Evolutionary conservation across 495 filamentous ascomycete species (phyloP).

Genomic region (Aspergillus kassunensis): DNA sequence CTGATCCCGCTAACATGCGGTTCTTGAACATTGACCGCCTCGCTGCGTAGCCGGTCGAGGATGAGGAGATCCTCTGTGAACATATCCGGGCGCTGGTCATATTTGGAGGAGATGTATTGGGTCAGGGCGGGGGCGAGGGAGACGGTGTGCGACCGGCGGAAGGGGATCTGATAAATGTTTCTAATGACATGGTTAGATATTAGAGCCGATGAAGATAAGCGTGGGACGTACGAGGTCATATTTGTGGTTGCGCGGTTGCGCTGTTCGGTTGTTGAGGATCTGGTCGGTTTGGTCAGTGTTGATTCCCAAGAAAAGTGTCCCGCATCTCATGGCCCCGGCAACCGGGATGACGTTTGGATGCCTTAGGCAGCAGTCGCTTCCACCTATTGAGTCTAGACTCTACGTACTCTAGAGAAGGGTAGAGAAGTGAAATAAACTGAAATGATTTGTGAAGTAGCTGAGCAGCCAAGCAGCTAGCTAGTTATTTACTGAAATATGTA

Average conservation of each 20-base stretch:
- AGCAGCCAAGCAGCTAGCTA: too few relatives aligned
- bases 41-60: constrained; percentile 75
- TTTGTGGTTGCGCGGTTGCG: constrained; percentile 18
- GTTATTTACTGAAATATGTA: constrained; percentile 1
- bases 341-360: constrained; percentile 37
- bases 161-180: constrained; percentile 67
- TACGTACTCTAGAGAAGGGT: too few relatives aligned
- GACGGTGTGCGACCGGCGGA: constrained; percentile 75
- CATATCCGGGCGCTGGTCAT: constrained; percentile 99
- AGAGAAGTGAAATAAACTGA: too few relatives aligned
- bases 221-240: constrained; percentile 41
- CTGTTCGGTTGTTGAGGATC: too few relatives aligned
- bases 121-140: constrained; percentile 78
- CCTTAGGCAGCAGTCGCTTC: constrained; percentile 8
- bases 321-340: constrained; percentile 31
- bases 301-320: constrained; percentile 16
- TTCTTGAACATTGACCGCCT: constrained; percentile 83
- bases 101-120: constrained; percentile 96
- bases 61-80: constrained; percentile 84
- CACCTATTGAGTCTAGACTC: too few relatives aligned
- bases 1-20: constrained; percentile 84
- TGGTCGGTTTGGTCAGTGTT: background rate
- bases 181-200: background rate
- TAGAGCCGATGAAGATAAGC: background rate
- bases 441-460: too few relatives aligned